Evolutionary conservation across 768 basidiomycete species (phyloP), one percentile per base, ranked within the genome.

Genomic region (Mycena venus): DNA sequence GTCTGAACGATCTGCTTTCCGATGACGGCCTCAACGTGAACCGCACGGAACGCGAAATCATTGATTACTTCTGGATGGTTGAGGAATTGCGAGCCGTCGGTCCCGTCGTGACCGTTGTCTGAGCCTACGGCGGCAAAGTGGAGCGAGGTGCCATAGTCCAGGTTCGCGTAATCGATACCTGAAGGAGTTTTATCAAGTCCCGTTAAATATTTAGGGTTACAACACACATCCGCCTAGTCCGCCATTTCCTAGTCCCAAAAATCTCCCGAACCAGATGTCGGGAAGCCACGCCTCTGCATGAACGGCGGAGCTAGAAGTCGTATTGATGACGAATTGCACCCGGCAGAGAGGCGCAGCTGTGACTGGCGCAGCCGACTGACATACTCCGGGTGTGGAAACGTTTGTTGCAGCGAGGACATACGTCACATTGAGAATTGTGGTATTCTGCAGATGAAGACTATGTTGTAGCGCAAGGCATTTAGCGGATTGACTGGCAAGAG

Each of bases 21-120:
- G 38, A 77, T 51, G 10, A 72, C 32, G 75, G 65, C 25, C 76
- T 77, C 62, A 55, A 78, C 67, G 56, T 68, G 67, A 2, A 68
- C 40, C 2, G 67, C 67, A 12, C 67, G 67, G 67, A 59, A 68
- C 12, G 74, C 75, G 59, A 74, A 80, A 51, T 81, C 78, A 27
- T 77, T 76, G 9, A n/a, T n/a, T n/a, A n/a, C n/a, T n/a, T n/a
- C n/a, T n/a, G n/a, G n/a, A n/a, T n/a, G n/a, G n/a, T n/a, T 78
- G 19, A 77, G 64, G 36, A 79, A 77, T 19, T 25, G 29, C 40
- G 4, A 53, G 21, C 78, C 78, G n/a, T n/a, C n/a, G n/a, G n/a
- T n/a, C n/a, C n/a, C n/a, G 60, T 78, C 74, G 63, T 78, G 79
- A 1, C 79, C 79, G 69, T 77, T 78, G 72, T 79, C 74, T 2